Base-by-base conservation (phyloP, 2,329 filamentous ascomycete genomes). In the Fusarium solani-melongenae region DNA sequence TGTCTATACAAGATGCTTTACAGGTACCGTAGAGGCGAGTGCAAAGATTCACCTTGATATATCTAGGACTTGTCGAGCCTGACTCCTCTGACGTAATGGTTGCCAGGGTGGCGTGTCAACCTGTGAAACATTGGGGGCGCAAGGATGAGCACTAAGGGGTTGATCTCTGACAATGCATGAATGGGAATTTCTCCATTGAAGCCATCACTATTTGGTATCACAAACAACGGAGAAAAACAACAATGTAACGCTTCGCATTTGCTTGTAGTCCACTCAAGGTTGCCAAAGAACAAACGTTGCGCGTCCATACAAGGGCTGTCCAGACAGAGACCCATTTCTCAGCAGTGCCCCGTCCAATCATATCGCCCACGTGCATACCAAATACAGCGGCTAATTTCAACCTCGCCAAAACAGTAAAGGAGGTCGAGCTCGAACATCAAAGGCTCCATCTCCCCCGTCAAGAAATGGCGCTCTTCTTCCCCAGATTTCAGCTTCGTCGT, bases 341-440 rank as follows among this genome's bases (percentile, higher is more conserved):
- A 14, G 2, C 22, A 29, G 22, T 31, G 49, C 70, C 59, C 62
- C 57, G 49, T 14, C 72, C 72, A 74, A 44, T 75, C 62, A 62
- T 57, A 33, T 60, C 51, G 57, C 27, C 33, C 72, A 74, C 72
- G 72, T 74, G 72, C 61, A 11, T 66, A 67, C 69, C 62, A 72
- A 72, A 67, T 58, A 64, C 63, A 67, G 46, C 56, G 34, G 56
- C 36, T 72, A 67, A 67, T 70, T 70, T 58, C 60, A 66, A 49
- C 61, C 5, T 58, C 60, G 41, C 17, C 8, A 22, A 38, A 58
- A 24, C 41, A 15, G 46, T n/a, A 55, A 34, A 34, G 38, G 24
- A 55, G n/a, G 39, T 49, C 49, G 15, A 38, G 36, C 15, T 29
- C 33, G 10, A 38, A 29, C 33, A 62, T 46, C 36, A 39, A 38